These are phyloP conservation scores for Iodosphaeria phyllophila DNA, from an alignment of 2,329 filamentous ascomycete genomes.

Conservation along the genomic window DNA sequence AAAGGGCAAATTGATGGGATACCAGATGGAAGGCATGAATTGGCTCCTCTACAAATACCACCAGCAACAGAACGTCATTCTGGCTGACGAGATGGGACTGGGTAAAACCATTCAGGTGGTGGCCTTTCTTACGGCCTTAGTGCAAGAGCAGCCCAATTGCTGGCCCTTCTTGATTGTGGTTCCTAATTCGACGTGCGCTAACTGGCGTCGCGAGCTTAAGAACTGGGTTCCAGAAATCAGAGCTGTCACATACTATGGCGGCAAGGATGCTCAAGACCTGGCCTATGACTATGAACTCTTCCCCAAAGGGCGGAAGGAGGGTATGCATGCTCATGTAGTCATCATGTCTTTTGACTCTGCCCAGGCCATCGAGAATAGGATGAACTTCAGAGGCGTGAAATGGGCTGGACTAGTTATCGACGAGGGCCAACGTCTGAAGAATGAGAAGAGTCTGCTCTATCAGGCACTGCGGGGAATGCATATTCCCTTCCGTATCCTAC, in stretches of 20 bases:
- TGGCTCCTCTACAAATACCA: conserved; percentile 92
- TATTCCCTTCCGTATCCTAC: conserved; percentile 65
- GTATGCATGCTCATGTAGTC: conserved; percentile 75
- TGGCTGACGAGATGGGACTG: conserved; percentile 95
- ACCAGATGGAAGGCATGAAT: conserved; percentile 83
- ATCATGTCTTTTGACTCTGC: conserved; percentile 90
- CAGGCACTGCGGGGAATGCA: conserved; percentile 51
- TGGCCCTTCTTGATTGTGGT: conserved; percentile 90
- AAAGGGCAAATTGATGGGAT: conserved; percentile 75
- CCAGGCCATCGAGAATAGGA: conserved; percentile 57
- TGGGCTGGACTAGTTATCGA: conserved; percentile 88
- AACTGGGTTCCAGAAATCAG: conserved; percentile 74
- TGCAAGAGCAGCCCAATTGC: conserved; percentile 48
- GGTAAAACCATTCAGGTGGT: conserved; percentile 95
- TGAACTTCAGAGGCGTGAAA: conserved; percentile 49
- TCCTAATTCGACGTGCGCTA: conserved; percentile 89
- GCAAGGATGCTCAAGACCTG: conserved; percentile 52
- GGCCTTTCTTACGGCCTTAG: conserved; percentile 56
- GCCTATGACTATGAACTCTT: conserved; percentile 77
- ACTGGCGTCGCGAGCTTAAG: conserved; percentile 93
- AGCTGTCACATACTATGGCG: conserved; percentile 86
- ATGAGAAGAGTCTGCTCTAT: conserved; percentile 73
- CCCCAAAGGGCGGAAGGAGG: conserved; percentile 39
- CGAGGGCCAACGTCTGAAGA: conserved; percentile 90
- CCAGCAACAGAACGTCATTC: conserved; percentile 62